Conservation (phyloP, 2,329 filamentous ascomycete species). For the Monosporascus sp. region DNA sequence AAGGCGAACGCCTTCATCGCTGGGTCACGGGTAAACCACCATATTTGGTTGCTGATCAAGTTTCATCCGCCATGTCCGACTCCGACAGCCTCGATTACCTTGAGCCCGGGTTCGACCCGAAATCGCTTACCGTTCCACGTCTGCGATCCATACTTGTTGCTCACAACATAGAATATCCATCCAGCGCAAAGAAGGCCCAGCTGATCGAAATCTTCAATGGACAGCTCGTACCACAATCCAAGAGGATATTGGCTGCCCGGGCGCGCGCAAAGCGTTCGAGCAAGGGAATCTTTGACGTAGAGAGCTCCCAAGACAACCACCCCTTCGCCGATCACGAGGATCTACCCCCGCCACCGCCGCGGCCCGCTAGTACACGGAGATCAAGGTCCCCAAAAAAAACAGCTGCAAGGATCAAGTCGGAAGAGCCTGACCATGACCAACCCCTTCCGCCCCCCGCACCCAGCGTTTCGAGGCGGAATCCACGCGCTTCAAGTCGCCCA, state of each 20-base stretch:
- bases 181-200: conserved; percentile 86
- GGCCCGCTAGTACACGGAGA: conserved; percentile 42
- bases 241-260: conserved; percentile 69
- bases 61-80: conserved; percentile 49
- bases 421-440: conserved; percentile 41
- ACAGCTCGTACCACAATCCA: conserved; percentile 72
- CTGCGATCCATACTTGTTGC: conserved; percentile 87
- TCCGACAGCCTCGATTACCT: conserved; percentile 74
- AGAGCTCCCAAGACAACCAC: conserved; percentile 54
- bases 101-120: conserved; percentile 79
- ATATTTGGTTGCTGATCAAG: background rate
- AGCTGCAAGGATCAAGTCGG: conserved; percentile 47
- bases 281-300: conserved; percentile 71
- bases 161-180: conserved; percentile 80
- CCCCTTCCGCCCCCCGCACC: conserved; percentile 31
- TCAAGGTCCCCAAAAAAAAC: conserved; percentile 52
- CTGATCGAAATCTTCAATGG: conserved; percentile 80
- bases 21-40: background rate
- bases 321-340: conserved; percentile 57
- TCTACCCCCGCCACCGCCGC: conserved; percentile 41
- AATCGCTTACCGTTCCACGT: conserved; percentile 77
- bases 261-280: conserved; percentile 81
- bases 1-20: background rate
- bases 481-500: conserved; percentile 51
- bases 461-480: conserved; percentile 51